Evolutionary conservation across 2,329 filamentous ascomycete species (phyloP), one percentile per base, ranked within the genome.

Genomic region (Aureobasidium melanogenum): DNA sequence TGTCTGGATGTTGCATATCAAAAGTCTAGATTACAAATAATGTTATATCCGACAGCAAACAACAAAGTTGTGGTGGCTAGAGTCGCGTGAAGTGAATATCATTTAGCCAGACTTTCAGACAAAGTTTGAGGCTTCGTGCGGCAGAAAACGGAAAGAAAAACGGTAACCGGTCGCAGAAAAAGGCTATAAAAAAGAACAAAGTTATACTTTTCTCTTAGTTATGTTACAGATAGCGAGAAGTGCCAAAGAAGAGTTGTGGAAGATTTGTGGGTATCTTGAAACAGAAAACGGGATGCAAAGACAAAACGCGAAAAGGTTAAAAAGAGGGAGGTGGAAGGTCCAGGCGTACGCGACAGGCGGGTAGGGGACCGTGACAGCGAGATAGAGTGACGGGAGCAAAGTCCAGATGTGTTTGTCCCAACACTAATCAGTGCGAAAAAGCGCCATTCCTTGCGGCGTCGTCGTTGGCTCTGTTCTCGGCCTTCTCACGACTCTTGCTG

Each of bases 241-340:
- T n/a, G 34, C 28, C 38, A 34, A 34, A 10, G 26, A 38, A 56
- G 17, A 32, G 28, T 4, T 6, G 28, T 54, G 28, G 52, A 56
- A 56, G 38, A 57, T 57, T 47, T 57, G 54, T 57, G 54, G 54
- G 54, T 57, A 57, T 57, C 54, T 57, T 44, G n/a, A 22, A 52
- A 39, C 50, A 30, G 24, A 30, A 47, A 51, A 51, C 48, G 22
- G 32, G 32, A 54, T 15, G 32, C n/a, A 36, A 17, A 41, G 22
- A 7, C 28, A 41, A 54, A 30, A 41, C 14, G 24, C 15, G n/a
- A 39, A 41, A 54, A 54, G 34, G 50, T 57, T 26, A 47, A 26
- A 38, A 26, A 30, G 39, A 22, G 17, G 36, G 17, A 43, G 38
- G 22, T 15, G 41, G 52, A 19, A 57, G 30, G 19, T 36, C 26